Conservation (phyloP, 2,329 filamentous ascomycete genomes). For the Penicillium glabrum region DNA sequence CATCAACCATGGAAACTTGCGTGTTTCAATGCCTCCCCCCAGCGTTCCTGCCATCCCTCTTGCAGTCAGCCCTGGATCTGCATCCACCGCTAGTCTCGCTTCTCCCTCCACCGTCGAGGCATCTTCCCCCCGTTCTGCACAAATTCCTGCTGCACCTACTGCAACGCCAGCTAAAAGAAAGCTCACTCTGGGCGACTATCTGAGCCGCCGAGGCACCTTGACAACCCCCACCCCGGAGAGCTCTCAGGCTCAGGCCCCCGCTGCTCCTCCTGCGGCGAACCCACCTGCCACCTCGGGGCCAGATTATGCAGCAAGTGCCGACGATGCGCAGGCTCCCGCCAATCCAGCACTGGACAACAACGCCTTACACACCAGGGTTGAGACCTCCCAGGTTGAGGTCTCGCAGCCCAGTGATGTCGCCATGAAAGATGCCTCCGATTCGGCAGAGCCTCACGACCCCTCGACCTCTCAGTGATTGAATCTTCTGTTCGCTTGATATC, state of each 20-base stretch:
- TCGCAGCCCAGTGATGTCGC: slow-evolving; percentile 27
- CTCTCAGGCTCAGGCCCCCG: slow-evolving; percentile 28
- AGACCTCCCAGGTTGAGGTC: slow-evolving; percentile 16
- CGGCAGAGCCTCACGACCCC: slow-evolving; percentile 27
- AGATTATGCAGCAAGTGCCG: slow-evolving; percentile 10
- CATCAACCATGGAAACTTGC: slow-evolving; percentile 22
- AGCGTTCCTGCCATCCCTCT: slow-evolving; percentile 23
- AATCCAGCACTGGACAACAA: slow-evolving; percentile 16
- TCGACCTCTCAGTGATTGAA: slow-evolving; percentile 27
- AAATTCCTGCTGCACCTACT: slow-evolving; percentile 33
- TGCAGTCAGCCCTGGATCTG: slow-evolving; percentile 29
- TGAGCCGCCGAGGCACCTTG: slow-evolving; percentile 43
- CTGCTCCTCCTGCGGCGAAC: slow-evolving; percentile 24
- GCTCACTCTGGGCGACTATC: slow-evolving; percentile 51
- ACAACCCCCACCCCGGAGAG: slow-evolving; percentile 44
- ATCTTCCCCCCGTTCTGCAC: slow-evolving; percentile 20
- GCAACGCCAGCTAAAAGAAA: slow-evolving; percentile 53
- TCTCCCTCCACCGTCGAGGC: slow-evolving; percentile 30
- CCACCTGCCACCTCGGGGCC: slow-evolving; percentile 17
- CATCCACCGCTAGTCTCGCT: slow-evolving; percentile 29
- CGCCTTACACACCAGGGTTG: slow-evolving; percentile 10
- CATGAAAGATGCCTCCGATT: slow-evolving; percentile 33
- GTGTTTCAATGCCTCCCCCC: slow-evolving; percentile 28
- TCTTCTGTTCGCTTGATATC: background rate
- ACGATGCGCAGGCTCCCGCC: slow-evolving; percentile 7